phyloP scores from a whole-genome alignment of 148 eudicot species.

The Camellia sinensis region DNA sequence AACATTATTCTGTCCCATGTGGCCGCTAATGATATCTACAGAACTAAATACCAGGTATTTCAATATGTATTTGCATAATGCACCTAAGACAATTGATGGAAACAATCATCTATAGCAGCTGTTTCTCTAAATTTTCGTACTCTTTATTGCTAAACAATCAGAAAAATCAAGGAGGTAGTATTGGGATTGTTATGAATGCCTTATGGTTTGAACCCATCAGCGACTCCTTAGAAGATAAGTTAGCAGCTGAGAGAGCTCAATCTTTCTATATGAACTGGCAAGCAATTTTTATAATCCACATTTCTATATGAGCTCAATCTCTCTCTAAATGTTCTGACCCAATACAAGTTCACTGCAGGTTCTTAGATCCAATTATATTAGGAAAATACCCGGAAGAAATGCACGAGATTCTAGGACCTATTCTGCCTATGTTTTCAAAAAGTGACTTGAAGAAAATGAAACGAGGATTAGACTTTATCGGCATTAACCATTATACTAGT shows the following conservation, averaged over 20 bases:
- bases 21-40: slow-evolving; percentile 48
- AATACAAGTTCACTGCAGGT: slow-evolving; percentile 37
- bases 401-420: slow-evolving; percentile 42
- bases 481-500: slow-evolving; percentile 72
- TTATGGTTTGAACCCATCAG: slow-evolving; percentile 67
- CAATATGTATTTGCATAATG: not conserved
- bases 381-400: slow-evolving; percentile 67
- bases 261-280: slow-evolving; percentile 65
- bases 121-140: not conserved
- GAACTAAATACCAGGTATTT: slow-evolving; percentile 56
- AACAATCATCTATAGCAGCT: not conserved
- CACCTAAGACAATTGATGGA: not conserved
- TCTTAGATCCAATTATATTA: slow-evolving; percentile 61
- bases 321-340: not conserved
- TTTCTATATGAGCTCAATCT: no score
- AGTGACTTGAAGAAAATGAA: slow-evolving; percentile 32
- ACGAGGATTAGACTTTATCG: slow-evolving; percentile 57
- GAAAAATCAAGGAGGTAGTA: slow-evolving; percentile 57
- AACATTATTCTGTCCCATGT: slow-evolving; percentile 70
- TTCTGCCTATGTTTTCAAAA: slow-evolving; percentile 47
- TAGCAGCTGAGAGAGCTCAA: slow-evolving; percentile 67
- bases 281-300: not conserved
- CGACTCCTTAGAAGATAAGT: slow-evolving; percentile 49
- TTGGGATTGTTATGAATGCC: slow-evolving; percentile 62
- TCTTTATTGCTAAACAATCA: slow-evolving; percentile 17